phyloP scores from a whole-genome alignment of 441 rosid genomes.

The Pelargonium fulgidum region DNA sequence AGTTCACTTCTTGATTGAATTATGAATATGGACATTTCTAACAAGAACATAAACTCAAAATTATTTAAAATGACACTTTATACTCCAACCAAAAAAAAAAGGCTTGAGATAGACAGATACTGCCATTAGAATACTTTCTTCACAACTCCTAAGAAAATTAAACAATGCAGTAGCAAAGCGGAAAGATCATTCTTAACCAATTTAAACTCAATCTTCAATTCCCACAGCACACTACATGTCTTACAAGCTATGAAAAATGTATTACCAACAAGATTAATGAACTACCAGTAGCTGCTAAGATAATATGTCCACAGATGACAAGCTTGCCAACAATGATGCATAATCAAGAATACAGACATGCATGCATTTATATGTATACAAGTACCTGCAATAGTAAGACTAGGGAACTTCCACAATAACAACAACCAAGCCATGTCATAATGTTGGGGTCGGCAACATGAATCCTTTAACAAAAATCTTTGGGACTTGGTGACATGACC shows the following conservation, averaged over 20 bases:
- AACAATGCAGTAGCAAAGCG: not conserved
- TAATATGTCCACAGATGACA: not conserved
- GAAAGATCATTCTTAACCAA: not conserved
- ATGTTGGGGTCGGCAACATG: no score
- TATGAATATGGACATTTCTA: not conserved
- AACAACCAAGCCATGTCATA: no score
- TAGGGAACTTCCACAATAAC: no score
- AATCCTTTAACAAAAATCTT: no score
- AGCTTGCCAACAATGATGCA: not conserved
- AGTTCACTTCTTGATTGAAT: not conserved
- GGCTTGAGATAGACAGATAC: not conserved
- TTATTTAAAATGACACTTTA: not conserved
- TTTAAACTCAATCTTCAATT: not conserved
- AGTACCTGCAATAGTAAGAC: not conserved
- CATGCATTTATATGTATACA: not conserved
- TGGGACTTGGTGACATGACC: not conserved
- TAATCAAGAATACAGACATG: not conserved
- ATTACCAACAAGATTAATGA: not conserved
- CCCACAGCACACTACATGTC: not conserved
- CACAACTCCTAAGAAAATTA: no score
- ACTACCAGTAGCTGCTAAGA: not conserved
- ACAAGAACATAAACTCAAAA: not conserved
- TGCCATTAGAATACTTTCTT: not conserved
- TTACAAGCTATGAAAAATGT: not conserved
- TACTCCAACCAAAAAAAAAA: not conserved